Conservation (phyloP, 257 asterid species). For the Penstemon newberryi region DNA sequence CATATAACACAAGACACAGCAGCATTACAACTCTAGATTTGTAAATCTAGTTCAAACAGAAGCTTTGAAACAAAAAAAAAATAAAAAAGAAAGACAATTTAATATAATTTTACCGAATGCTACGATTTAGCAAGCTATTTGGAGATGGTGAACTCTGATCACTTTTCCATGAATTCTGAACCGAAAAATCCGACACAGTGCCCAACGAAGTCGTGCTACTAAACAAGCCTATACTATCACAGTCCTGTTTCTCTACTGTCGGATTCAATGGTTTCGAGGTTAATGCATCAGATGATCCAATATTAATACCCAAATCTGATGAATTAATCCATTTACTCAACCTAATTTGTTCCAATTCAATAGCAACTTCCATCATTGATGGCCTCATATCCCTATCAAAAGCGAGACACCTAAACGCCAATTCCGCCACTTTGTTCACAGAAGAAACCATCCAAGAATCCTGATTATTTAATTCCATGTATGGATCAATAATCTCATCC, state of each 20-base stretch:
- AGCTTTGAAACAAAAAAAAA: background rate
- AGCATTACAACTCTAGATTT: background rate
- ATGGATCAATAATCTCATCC: slow-evolving; percentile 60
- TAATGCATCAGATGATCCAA: too few relatives aligned
- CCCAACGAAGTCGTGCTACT: slow-evolving; percentile 38
- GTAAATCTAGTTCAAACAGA: slow-evolving; percentile 1
- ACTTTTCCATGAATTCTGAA: slow-evolving; percentile 56
- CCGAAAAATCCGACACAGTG: slow-evolving; percentile 38
- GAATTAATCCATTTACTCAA: slow-evolving; percentile 42
- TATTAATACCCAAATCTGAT: slow-evolving; percentile 29
- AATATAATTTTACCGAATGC: slow-evolving; percentile 23
- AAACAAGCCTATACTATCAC: slow-evolving; percentile 13
- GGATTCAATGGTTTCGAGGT: slow-evolving; percentile 37
- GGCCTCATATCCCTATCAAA: slow-evolving; percentile 79
- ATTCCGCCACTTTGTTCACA: slow-evolving; percentile 54
- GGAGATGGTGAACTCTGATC: slow-evolving; percentile 71
- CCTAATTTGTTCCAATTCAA: slow-evolving; percentile 61
- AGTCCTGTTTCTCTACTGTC: slow-evolving; percentile 19
- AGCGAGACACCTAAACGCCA: slow-evolving; percentile 74
- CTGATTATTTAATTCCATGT: slow-evolving; percentile 13
- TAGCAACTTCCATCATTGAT: slow-evolving; percentile 69
- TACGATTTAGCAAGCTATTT: slow-evolving; percentile 53
- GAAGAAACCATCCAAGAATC: slow-evolving; percentile 46
- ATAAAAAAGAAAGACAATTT: background rate
- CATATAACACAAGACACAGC: slow-evolving; percentile 1